Conservation (phyloP, 352 stramenopile genomes). For the Phytophthora hibernalis region DNA sequence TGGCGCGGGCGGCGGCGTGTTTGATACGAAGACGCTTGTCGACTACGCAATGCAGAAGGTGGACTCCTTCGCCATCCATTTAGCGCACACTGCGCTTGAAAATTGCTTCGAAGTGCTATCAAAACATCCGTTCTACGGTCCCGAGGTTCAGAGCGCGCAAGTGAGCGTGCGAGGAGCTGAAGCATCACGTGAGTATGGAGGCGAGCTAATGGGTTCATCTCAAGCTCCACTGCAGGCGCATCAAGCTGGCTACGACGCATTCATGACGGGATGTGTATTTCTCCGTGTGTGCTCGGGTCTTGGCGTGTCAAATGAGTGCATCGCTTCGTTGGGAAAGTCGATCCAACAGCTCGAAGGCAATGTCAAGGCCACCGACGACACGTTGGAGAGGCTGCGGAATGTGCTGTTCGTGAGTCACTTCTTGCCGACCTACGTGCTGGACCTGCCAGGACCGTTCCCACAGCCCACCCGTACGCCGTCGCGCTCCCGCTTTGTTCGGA, state of each 20-base stretch:
- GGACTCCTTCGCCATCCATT: slow-evolving; percentile 62
- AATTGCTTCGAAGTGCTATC: slow-evolving; percentile 67
- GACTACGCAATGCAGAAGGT: slow-evolving; percentile 70
- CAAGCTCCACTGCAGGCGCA: slow-evolving; percentile 55
- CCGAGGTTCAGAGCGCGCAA: slow-evolving; percentile 43
- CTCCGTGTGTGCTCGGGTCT: slow-evolving; percentile 68
- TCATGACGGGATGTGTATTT: slow-evolving; percentile 84
- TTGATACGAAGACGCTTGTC: slow-evolving; percentile 82
- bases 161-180: slow-evolving; percentile 13
- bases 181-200: slow-evolving; percentile 10
- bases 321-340: slow-evolving; percentile 40
- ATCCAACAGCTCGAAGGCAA: not conserved
- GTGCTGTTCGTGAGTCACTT: slow-evolving; percentile 71
- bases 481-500: slow-evolving; percentile 58
- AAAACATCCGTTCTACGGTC: slow-evolving; percentile 75
- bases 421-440: slow-evolving; percentile 55
- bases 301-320: slow-evolving; percentile 59
- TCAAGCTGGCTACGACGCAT: slow-evolving; percentile 82
- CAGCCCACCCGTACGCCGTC: slow-evolving; percentile 51
- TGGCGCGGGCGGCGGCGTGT: slow-evolving; percentile 44
- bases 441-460: slow-evolving; percentile 56
- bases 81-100: slow-evolving; percentile 69
- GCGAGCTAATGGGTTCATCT: slow-evolving; percentile 11
- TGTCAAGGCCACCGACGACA: slow-evolving; percentile 1
- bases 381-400: slow-evolving; percentile 50